Conservation (phyloP, 805 yeast species). For the Wickerhamomyces queroliae region DNA sequence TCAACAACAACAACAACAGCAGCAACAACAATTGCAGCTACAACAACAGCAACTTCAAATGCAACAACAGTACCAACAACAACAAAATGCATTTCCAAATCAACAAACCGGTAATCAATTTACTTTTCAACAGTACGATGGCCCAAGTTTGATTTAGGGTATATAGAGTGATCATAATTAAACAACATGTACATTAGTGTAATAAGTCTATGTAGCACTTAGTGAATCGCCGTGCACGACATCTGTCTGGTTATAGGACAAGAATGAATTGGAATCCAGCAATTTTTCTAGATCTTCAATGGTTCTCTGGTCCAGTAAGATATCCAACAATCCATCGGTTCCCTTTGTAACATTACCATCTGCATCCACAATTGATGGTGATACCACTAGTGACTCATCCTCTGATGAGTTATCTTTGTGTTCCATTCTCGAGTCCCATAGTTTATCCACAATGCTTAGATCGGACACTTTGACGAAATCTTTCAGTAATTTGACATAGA, state of each 20-base stretch:
- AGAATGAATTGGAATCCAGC: not conserved
- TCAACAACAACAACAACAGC: slow-evolving; percentile 18
- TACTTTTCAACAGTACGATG: slow-evolving; percentile 1
- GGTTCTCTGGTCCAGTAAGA: not conserved
- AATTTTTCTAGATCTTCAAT: not conserved
- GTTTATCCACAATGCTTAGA: not conserved
- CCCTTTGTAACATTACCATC: too few species aligned
- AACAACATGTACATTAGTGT: not conserved
- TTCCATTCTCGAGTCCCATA: not conserved
- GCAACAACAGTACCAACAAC: slow-evolving; percentile 11
- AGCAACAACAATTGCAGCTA: slow-evolving; percentile 16
- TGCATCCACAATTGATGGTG: too few species aligned
- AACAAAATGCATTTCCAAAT: slow-evolving; percentile 10
- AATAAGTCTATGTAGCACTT: not conserved
- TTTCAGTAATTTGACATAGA: not conserved
- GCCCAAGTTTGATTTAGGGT: slow-evolving; percentile 2
- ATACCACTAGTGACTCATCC: too few species aligned
- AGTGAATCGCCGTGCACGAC: too few species aligned
- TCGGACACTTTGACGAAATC: not conserved
- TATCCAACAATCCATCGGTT: not conserved
- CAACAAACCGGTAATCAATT: slow-evolving; percentile 3
- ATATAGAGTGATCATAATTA: not conserved
- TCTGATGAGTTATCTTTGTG: not conserved
- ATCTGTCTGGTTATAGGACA: not conserved
- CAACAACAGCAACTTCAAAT: slow-evolving; percentile 16